Evolutionary conservation across 441 rosid genomes (phyloP), one percentile per base, ranked within the genome.

Genomic region (Heliophila coronopifolia): DNA sequence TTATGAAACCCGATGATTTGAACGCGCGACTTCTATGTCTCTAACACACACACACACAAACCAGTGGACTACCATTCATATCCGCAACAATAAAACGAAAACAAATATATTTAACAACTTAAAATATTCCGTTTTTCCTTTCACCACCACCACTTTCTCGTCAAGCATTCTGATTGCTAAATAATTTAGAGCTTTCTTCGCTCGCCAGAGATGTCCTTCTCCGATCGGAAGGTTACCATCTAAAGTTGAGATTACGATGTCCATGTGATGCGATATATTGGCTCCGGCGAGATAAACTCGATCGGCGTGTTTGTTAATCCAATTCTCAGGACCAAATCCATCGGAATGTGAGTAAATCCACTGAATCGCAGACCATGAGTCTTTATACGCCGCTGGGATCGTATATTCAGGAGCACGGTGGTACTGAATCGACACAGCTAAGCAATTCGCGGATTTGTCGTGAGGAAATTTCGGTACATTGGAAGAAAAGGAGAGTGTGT

Each of bases 191-290:
- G 96, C 93, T 61, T 91, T 91, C 60, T 74, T 84, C 0, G 98
- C 98, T 0, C 96, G 80, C 14, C 93, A 90, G 55, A 84, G 69
- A 24, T 86, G 96, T 2, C 98, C 98, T 65, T 86, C 94, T 5
- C 98, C 92, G 5, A 79, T 35, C n/a, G 66, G 28, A 58, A 72
- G 82, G 52, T 66, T 66, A 17, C 48, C 43, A 35, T 64, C 63
- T 13, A 91, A 48, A 37, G 98, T 90, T 7, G 82, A 72, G 19
- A 79, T 67, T 2, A 86, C 93, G 32, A 75, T 22, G 0, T 61
- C 77, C 70, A 77, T 63, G 44, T 70, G 66, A 40, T 83, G 80
- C 0, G 77, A 55, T n/a, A 76, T 72, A 22, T 74, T 80, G 1
- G 39, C 86, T 0, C 86, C 86, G 17, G 76, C 83, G 24, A 81